Evolutionary conservation across 2,329 filamentous ascomycete species (phyloP), one percentile per base, ranked within the genome.

Genomic region (Scorias spongiosa): DNA sequence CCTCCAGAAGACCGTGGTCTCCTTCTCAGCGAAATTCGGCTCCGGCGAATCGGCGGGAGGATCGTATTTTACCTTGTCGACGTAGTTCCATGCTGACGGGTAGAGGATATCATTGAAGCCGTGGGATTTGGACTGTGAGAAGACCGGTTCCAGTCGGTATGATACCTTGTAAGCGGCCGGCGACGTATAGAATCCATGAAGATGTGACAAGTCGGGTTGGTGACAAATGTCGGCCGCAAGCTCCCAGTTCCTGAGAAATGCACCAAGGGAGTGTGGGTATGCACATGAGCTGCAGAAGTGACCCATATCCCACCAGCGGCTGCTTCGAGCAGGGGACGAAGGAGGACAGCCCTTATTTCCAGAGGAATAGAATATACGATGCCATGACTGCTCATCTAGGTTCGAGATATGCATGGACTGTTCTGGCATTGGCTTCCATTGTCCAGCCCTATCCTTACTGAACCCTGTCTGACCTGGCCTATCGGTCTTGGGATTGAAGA

Each of bases 101-200:
- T 87, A 81, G 17, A 88, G 62, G 29, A 93, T 84, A 57, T 93
- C 85, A 49, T 73, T 76, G 63, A 84, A 89, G 4, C 78, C 78
- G 39, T 74, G 69, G 1, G 80, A 76, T 53, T 85, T 86, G 41
- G 77, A 80, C 46, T 82, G 72, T 48, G 83, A 83, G 62, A 91
- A 91, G 10, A 91, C 66, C 0, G 85, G 85, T 2, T 82, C 63
- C 3, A 91, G 68, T 15, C 79, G 69, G 48, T 76, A 72, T 1
- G 80, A 72, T 0, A 78, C 74, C 41, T 75, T 74, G 49, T 76
- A 68, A 1, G 73, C 68, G 7, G 80, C 74, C 0, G 80, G 74
- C 0, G 74, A 76, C 36, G 83, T 68, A 57, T 84, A 77, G 54
- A 89, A 77, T 37, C 83, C 81, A 53, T 89, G 84, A 1, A 89